Evolutionary conservation across 1,284 basidiomycete genomes (phyloP).

Genomic region (Cryptococcus amylolentus): DNA sequence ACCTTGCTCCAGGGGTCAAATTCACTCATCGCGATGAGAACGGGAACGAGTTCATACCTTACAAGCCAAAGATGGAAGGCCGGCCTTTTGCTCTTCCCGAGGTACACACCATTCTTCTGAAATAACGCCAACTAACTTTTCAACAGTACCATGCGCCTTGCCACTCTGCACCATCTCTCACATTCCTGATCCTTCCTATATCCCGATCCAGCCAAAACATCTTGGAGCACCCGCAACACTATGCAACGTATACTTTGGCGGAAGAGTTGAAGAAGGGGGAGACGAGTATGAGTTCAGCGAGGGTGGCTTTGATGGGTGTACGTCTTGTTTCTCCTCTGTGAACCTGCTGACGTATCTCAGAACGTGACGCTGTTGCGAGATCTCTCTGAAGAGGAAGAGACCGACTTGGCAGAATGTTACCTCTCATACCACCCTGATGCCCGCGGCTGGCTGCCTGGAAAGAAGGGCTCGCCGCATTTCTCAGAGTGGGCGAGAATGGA

Average conservation of each 20-base stretch:
- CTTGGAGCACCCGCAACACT: slow-evolving; percentile 49
- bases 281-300: slow-evolving; percentile 45
- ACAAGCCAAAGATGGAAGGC: slow-evolving; percentile 39
- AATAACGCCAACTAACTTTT: not conserved
- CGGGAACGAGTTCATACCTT: no score
- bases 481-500: slow-evolving; percentile 45
- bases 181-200: slow-evolving; percentile 62
- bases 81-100: slow-evolving; percentile 62
- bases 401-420: slow-evolving; percentile 33
- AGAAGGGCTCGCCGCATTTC: slow-evolving; percentile 31
- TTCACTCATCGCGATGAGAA: no score
- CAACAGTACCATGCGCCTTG: slow-evolving; percentile 53
- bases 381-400: slow-evolving; percentile 19
- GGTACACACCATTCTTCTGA: slow-evolving; percentile 51
- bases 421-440: slow-evolving; percentile 44
- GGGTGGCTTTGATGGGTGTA: slow-evolving; percentile 60
- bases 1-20: no score
- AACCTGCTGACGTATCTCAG: slow-evolving; percentile 12
- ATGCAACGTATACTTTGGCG: slow-evolving; percentile 58
- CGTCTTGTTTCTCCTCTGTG: slow-evolving; percentile 13
- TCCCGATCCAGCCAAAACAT: slow-evolving; percentile 62
- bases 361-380: slow-evolving; percentile 39
- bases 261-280: slow-evolving; percentile 47
- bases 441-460: slow-evolving; percentile 41
- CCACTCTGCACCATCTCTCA: slow-evolving; percentile 59